Evolutionary conservation across 805 yeast genomes (phyloP), one percentile per base, ranked within the genome.

Genomic region (Wickerhamiella australiensis): DNA sequence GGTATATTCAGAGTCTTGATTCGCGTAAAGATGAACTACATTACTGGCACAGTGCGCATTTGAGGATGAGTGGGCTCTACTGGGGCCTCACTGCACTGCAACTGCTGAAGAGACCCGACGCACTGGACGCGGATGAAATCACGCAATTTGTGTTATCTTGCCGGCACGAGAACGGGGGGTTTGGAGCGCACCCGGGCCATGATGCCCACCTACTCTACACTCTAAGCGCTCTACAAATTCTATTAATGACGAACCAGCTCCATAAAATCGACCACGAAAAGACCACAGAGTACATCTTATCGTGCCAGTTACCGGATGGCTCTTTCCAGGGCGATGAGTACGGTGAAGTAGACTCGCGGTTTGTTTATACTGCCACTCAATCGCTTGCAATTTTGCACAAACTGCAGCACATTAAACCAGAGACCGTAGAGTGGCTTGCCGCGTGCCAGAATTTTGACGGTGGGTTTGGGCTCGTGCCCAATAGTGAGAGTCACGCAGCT

Each of bases 401-500:
- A 51, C 67, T 90, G 53, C 75, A 78, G 18, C 54, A 54, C 20
- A 58, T 69, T n/a, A 68, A 74, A 5, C 71, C 73, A 2, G 76
- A 77, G 0, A 86, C 95, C 0, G 79, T 77, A 0, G 68, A 67
- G 0, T 90, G 78, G 65, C 75, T 90, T 1, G 56, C 74, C 47
- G 60, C 61, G 33, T 92, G 98, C 65, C 80, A 75, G 54, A 92
- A 92, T 63, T 90, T 86, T 61, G 98, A 92, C 62, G 99, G 98
- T 3, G 95, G 94, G 0, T 92, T 83, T 70, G 98, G 98, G 0
- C 70, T 85, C 65, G 78, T 78, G 7, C 97, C 98, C 0, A 96
- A 95, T 0, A 90, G 95, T 0, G 99, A 92, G 64, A 79, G 90
- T 42, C 99, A 92, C 64, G 81, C 95, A 1, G 96, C 96, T 7